phyloP scores from a whole-genome alignment of 164 flowering plant species.

The Annona squamosa region DNA sequence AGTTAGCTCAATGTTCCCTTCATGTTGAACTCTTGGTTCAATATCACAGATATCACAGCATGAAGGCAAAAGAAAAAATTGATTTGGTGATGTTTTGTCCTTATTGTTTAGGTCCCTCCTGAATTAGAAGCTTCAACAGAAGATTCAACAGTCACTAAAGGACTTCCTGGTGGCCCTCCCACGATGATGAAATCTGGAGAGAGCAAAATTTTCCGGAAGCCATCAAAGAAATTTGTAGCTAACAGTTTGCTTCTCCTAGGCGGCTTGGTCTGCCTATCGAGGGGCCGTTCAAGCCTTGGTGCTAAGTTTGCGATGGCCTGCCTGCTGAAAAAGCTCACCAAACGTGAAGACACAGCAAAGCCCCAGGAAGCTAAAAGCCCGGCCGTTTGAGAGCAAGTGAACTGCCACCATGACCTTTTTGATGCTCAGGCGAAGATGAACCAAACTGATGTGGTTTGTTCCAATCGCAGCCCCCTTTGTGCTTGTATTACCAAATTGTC shows the following conservation, averaged over 20 bases:
- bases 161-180: slow-evolving; percentile 11
- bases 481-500: neutral
- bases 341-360: slow-evolving; percentile 33
- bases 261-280: slow-evolving; percentile 56
- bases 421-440: neutral
- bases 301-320: slow-evolving; percentile 73
- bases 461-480: neutral
- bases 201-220: slow-evolving; percentile 29
- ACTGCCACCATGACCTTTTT: neutral
- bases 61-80: no score
- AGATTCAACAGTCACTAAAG: neutral
- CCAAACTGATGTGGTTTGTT: neutral
- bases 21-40: no score
- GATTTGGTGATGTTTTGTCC: neutral
- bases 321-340: slow-evolving; percentile 54
- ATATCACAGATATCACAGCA: no score
- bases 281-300: slow-evolving; percentile 57
- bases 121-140: slow-evolving; percentile 24
- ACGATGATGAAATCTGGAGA: slow-evolving; percentile 13
- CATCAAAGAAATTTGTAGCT: slow-evolving; percentile 54
- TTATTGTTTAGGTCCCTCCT: slow-evolving; percentile 45
- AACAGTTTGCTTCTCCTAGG: slow-evolving; percentile 73
- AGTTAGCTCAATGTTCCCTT: no score
- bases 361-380: slow-evolving; percentile 15
- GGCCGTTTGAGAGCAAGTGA: no score